A percentile compares a stretch with the other conserved stretches of the same genome.
phyloP scores from a whole-genome alignment of 2,329 filamentous ascomycete species.

The Pseudocercospora eumusae region DNA sequence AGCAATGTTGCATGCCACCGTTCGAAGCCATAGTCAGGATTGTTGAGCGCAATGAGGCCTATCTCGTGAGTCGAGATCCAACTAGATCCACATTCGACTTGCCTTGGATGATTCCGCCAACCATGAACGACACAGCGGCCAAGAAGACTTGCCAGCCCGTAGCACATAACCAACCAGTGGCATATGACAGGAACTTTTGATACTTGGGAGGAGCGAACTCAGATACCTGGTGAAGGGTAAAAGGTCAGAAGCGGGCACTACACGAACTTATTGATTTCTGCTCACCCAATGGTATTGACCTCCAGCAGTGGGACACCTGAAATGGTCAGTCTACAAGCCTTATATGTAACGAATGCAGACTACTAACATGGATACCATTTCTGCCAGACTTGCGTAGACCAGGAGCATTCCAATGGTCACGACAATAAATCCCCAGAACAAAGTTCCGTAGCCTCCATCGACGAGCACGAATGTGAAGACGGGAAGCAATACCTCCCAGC shows the following conservation, averaged over 20 bases:
- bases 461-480: conserved; percentile 14
- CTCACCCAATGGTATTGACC: conserved; percentile 24
- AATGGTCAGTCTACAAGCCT: neutral
- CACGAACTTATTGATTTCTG: neutral
- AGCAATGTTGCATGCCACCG: conserved; percentile 51
- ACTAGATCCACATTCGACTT: neutral
- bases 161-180: conserved; percentile 34
- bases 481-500: conserved; percentile 16
- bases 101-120: conserved; percentile 34
- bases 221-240: conserved; percentile 23
- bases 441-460: conserved; percentile 11
- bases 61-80: neutral
- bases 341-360: too few species aligned
- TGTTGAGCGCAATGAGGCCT: conserved; percentile 21
- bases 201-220: conserved; percentile 33
- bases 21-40: conserved; percentile 21
- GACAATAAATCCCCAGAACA: conserved; percentile 16
- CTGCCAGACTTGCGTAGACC: conserved; percentile 13
- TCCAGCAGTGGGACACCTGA: conserved; percentile 27
- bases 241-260: too few species aligned
- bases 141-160: conserved; percentile 48
- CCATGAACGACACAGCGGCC: conserved; percentile 47
- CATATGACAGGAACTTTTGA: conserved; percentile 33
- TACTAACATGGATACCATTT: conserved; percentile 17
- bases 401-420: conserved; percentile 11